These are phyloP conservation scores for Ceratocystis ficicola DNA, from an alignment of 2,329 filamentous ascomycete species.

Conservation along the genomic window DNA sequence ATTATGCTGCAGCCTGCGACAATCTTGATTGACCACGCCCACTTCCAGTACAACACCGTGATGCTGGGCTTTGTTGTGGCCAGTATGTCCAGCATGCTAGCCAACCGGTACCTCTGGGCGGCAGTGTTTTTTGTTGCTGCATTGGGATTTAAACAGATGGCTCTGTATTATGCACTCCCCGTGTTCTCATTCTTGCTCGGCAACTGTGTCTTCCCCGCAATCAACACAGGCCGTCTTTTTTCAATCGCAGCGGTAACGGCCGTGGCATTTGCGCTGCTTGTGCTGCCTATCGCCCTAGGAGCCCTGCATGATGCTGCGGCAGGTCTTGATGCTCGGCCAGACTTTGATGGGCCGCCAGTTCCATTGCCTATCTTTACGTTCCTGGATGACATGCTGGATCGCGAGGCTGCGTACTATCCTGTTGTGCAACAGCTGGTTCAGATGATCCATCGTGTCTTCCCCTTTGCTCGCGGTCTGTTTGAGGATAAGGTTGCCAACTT, in stretches of 20 bases:
- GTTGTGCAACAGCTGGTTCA: slow-evolving; percentile 68
- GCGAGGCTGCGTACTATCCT: slow-evolving; percentile 59
- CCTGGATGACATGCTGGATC: slow-evolving; percentile 47
- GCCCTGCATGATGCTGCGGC: slow-evolving; percentile 55
- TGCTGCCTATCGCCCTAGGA: slow-evolving; percentile 63
- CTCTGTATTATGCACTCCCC: slow-evolving; percentile 86
- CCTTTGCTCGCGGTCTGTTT: slow-evolving; percentile 88
- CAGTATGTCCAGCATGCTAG: slow-evolving; percentile 77
- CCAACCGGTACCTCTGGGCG: slow-evolving; percentile 73
- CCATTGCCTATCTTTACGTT: slow-evolving; percentile 48
- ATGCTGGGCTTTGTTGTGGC: slow-evolving; percentile 89
- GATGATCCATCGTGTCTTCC: slow-evolving; percentile 83
- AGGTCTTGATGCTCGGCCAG: slow-evolving; percentile 35
- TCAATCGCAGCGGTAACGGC: slow-evolving; percentile 63
- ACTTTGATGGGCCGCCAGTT: slow-evolving; percentile 18
- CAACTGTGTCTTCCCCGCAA: slow-evolving; percentile 62
- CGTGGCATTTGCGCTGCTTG: slow-evolving; percentile 59
- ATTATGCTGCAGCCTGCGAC: slow-evolving; percentile 85
- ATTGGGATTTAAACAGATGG: slow-evolving; percentile 99
- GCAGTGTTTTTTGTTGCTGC: slow-evolving; percentile 88
- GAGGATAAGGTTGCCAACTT: slow-evolving; percentile 99
- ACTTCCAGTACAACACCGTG: slow-evolving; percentile 96
- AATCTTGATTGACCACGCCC: slow-evolving; percentile 87
- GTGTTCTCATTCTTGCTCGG: slow-evolving; percentile 88
- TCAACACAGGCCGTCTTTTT: slow-evolving; percentile 56